phyloP scores from a whole-genome alignment of 2,329 filamentous ascomycete species.

The Chaetomiaceae sp. region DNA sequence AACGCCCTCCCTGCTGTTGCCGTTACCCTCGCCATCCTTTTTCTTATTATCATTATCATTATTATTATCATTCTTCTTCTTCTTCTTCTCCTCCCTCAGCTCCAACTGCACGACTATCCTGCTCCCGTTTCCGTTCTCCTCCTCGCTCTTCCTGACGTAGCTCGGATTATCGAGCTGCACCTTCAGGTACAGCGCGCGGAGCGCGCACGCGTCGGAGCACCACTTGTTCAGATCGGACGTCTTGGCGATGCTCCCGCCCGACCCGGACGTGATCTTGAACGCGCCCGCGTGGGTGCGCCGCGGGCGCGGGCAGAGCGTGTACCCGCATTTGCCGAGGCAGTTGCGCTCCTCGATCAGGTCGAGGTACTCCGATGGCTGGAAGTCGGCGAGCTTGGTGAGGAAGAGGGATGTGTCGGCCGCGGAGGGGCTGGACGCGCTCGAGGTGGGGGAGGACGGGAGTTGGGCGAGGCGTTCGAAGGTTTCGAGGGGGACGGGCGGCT shows the following conservation, averaged over 20 bases:
- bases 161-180: conserved; percentile 75
- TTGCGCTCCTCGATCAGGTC: conserved; percentile 86
- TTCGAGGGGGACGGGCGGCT: conserved; percentile 57
- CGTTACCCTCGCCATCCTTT: neutral
- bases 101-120: conserved; percentile 58
- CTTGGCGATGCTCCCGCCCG: conserved; percentile 62
- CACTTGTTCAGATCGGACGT: conserved; percentile 74
- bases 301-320: conserved; percentile 61
- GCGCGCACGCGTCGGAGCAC: conserved; percentile 77
- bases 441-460: conserved; percentile 41
- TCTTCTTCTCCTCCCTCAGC: conserved; percentile 28
- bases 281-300: conserved; percentile 54
- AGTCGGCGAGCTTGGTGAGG: conserved; percentile 61
- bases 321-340: conserved; percentile 76
- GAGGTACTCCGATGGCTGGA: conserved; percentile 87
- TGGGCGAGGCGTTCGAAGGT: conserved; percentile 67
- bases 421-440: conserved; percentile 37
- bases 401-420: conserved; percentile 61
- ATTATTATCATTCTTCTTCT: neutral
- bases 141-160: conserved; percentile 33
- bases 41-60: no score
- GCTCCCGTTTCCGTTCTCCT: conserved; percentile 8
- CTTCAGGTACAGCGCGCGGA: conserved; percentile 76
- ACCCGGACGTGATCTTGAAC: conserved; percentile 58
- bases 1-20: neutral